Percentiles rank a stretch among this genome's conserved stretches.
Conservation (phyloP, 129 eudicot genomes). For the Arctium lappa region DNA sequence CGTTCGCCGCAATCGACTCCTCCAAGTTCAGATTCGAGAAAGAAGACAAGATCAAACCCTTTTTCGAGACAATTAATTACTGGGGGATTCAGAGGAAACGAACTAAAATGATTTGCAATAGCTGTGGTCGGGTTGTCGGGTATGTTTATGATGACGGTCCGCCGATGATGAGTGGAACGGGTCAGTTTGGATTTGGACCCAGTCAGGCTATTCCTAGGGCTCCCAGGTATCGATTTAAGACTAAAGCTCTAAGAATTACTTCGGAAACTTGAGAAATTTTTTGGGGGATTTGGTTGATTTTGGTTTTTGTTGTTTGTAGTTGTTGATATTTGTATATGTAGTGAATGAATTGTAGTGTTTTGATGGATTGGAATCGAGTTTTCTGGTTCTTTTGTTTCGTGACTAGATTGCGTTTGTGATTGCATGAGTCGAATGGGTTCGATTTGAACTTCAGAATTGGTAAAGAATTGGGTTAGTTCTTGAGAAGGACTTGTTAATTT, state of each 20-base stretch:
- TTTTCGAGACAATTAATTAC: slow-evolving; percentile 84
- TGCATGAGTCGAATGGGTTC: background rate
- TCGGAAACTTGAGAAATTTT: slow-evolving; percentile 44
- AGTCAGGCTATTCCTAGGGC: slow-evolving; percentile 89
- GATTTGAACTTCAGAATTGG: background rate
- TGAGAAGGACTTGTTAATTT: background rate
- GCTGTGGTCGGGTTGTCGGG: slow-evolving; percentile 63
- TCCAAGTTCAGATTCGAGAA: slow-evolving; percentile 58
- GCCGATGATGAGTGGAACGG: slow-evolving; percentile 64
- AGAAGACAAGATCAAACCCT: slow-evolving; percentile 86
- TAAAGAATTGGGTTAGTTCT: background rate
- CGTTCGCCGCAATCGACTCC: slow-evolving; percentile 61
- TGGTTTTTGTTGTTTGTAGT: background rate
- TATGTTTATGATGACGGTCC: slow-evolving; percentile 85
- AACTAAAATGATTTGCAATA: slow-evolving; percentile 63
- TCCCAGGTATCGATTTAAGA: slow-evolving; percentile 83
- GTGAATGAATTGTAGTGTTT: background rate
- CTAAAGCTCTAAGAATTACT: slow-evolving; percentile 48
- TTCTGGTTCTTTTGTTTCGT: background rate
- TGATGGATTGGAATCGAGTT: background rate
- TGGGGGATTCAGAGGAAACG: slow-evolving; percentile 96
- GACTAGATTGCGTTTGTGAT: background rate
- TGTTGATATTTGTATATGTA: background rate
- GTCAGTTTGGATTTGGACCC: slow-evolving; percentile 87
- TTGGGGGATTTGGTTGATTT: slow-evolving; percentile 8